Conservation (phyloP, 371 early-diverging fungal species). For the Mortierella polycephala region DNA sequence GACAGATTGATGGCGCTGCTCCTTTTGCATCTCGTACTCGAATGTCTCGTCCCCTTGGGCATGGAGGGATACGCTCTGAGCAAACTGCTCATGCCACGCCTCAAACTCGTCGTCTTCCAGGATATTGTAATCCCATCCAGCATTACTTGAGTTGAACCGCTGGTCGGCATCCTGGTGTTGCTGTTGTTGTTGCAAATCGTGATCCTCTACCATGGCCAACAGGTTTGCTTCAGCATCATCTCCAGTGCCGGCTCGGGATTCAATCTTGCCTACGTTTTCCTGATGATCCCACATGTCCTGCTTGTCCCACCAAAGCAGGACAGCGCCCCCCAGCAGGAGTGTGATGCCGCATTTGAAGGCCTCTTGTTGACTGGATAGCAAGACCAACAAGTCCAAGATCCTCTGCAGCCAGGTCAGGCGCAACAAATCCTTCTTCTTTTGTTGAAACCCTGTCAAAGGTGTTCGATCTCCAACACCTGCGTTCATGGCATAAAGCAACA, state of each 20-base stretch:
- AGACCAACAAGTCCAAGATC: slow-evolving; percentile 64
- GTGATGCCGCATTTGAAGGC: slow-evolving; percentile 26
- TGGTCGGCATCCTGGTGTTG: not conserved
- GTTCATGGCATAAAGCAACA: slow-evolving; percentile 32
- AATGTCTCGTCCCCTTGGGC: not conserved
- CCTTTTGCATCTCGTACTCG: not conserved
- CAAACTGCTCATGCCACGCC: slow-evolving; percentile 36
- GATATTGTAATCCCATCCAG: slow-evolving; percentile 20
- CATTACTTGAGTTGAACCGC: not conserved
- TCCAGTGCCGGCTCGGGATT: not conserved
- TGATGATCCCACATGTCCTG: not conserved
- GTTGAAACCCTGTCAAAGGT: not conserved
- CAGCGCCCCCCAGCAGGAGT: slow-evolving; percentile 37
- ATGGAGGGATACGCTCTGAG: slow-evolving; percentile 26
- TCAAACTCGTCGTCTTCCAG: slow-evolving; percentile 41
- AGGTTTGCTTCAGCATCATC: slow-evolving; percentile 38
- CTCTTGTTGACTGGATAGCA: slow-evolving; percentile 42
- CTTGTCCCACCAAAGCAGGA: slow-evolving; percentile 45
- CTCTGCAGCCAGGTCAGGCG: slow-evolving; percentile 60
- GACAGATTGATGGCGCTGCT: slow-evolving; percentile 5
- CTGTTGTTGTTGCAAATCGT: slow-evolving; percentile 32
- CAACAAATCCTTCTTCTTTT: slow-evolving; percentile 21
- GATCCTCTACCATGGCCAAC: slow-evolving; percentile 41
- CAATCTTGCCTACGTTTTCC: not conserved
- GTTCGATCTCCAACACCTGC: slow-evolving; percentile 33